These are phyloP conservation scores for Avena insularis DNA, from an alignment of 176 grass and related monocot species.

Conservation along the genomic window DNA sequence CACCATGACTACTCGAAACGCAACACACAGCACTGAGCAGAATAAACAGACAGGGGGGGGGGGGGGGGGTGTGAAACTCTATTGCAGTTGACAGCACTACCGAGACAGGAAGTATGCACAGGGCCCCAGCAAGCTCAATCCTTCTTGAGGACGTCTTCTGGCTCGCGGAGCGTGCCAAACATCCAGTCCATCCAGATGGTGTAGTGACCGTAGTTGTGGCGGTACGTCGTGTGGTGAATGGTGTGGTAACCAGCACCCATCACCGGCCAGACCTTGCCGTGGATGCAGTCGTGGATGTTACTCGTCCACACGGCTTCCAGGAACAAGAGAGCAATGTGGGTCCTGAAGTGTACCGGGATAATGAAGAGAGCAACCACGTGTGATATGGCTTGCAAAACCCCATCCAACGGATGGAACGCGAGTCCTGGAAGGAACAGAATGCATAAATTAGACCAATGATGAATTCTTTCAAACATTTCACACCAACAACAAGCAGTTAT, in stretches of 20 bases:
- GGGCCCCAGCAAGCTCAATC: conserved; percentile 17
- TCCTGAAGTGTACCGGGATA: conserved; percentile 67
- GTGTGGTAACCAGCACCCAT: conserved; percentile 99
- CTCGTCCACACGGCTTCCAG: conserved; percentile 85
- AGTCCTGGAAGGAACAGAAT: conserved; percentile 56
- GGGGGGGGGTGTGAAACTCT: conserved; percentile 16
- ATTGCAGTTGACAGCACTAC: conserved; percentile 10
- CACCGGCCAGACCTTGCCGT: conserved; percentile 94
- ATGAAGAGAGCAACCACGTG: conserved; percentile 87
- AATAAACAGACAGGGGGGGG: not conserved
- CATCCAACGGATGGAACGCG: conserved; percentile 94
- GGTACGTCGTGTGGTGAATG: conserved; percentile 97
- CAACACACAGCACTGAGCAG: not conserved
- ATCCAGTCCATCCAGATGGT: conserved; percentile 97
- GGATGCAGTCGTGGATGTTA: conserved; percentile 96
- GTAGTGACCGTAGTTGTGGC: conserved; percentile 97
- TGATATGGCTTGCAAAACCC: conserved; percentile 84
- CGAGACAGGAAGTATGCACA: not conserved
- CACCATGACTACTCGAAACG: not conserved
- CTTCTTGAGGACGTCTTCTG: conserved; percentile 71
- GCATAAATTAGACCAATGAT: not conserved
- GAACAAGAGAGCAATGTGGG: conserved; percentile 68
- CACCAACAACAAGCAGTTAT: not conserved
- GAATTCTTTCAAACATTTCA: not conserved
- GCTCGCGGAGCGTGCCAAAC: conserved; percentile 89